Conservation (phyloP, 1,284 basidiomycete genomes). For the Irpex rosettiformis region DNA sequence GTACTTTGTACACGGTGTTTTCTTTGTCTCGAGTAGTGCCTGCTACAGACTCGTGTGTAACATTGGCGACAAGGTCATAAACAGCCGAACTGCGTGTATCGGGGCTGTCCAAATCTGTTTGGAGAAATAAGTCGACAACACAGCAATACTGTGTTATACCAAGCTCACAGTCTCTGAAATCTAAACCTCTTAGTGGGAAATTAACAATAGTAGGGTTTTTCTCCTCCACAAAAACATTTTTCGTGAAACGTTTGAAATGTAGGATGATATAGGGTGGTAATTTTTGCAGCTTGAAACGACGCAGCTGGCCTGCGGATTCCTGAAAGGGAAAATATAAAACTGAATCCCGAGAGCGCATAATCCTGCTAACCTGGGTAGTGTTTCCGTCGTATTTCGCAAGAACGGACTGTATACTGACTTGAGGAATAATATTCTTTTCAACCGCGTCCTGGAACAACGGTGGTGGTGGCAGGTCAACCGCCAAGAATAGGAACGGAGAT, state of each 20-base stretch:
- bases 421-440: slow-evolving; percentile 98
- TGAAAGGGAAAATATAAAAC: slow-evolving; percentile 26
- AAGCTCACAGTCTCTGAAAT: slow-evolving; percentile 83
- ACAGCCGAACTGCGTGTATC: slow-evolving; percentile 57
- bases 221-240: slow-evolving; percentile 96
- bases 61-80: slow-evolving; percentile 95
- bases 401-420: slow-evolving; percentile 88
- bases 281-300: slow-evolving; percentile 85
- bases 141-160: neutral
- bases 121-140: slow-evolving; percentile 6
- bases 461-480: slow-evolving; percentile 93
- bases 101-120: slow-evolving; percentile 72
- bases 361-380: slow-evolving; percentile 70
- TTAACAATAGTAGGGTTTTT: slow-evolving; percentile 99
- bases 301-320: slow-evolving; percentile 84
- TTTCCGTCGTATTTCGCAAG: slow-evolving; percentile 96
- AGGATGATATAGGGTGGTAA: slow-evolving; percentile 93
- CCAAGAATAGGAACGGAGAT: slow-evolving; percentile 93
- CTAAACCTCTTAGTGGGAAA: slow-evolving; percentile 90
- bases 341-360: slow-evolving; percentile 8
- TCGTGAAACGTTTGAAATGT: slow-evolving; percentile 98
- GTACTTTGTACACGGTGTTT: slow-evolving; percentile 89
- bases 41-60: slow-evolving; percentile 92
- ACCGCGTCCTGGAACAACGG: slow-evolving; percentile 94
- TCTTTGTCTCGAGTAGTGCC: slow-evolving; percentile 90